Evolutionary conservation across 768 basidiomycete species (phyloP).

Genomic region (Dendrothele bispora): DNA sequence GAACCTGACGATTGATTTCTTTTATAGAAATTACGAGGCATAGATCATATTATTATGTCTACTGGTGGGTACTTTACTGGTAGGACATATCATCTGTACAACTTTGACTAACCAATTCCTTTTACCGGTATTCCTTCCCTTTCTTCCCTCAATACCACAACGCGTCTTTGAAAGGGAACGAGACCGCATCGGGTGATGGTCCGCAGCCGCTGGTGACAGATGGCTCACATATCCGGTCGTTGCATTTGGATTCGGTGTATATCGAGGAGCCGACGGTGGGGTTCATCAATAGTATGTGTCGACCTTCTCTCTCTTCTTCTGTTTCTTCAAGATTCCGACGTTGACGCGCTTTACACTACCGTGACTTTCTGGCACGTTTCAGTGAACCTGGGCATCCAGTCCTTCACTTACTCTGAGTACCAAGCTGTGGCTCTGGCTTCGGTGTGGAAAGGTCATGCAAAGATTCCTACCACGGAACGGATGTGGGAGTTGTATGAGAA

Average conservation of each 20-base stretch:
- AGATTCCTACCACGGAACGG: slow-evolving; percentile 29
- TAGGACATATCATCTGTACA: not conserved
- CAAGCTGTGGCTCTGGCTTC: slow-evolving; percentile 34
- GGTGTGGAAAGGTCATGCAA: slow-evolving; percentile 35
- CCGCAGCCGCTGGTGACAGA: slow-evolving; percentile 37
- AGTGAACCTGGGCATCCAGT: slow-evolving; percentile 41
- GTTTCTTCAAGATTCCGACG: not conserved
- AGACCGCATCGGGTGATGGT: slow-evolving; percentile 17
- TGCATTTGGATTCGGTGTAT: slow-evolving; percentile 41
- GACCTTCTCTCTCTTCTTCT: not conserved
- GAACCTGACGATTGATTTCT: not conserved
- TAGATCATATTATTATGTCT: slow-evolving; percentile 3
- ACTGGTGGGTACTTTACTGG: not conserved
- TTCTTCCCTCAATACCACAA: slow-evolving; percentile 43
- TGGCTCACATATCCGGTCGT: slow-evolving; percentile 38
- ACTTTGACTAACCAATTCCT: slow-evolving; percentile 32
- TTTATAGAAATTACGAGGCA: not conserved
- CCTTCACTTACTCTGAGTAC: slow-evolving; percentile 38
- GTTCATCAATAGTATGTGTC: slow-evolving; percentile 33
- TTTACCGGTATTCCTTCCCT: slow-evolving; percentile 45
- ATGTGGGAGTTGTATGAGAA: slow-evolving; percentile 34
- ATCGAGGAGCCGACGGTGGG: slow-evolving; percentile 45
- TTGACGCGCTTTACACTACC: not conserved
- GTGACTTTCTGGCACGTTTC: not conserved
- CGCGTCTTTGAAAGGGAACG: slow-evolving; percentile 20